These are phyloP conservation scores for Lepiota venenata DNA, from an alignment of 768 basidiomycete genomes.

Conservation along the genomic window DNA sequence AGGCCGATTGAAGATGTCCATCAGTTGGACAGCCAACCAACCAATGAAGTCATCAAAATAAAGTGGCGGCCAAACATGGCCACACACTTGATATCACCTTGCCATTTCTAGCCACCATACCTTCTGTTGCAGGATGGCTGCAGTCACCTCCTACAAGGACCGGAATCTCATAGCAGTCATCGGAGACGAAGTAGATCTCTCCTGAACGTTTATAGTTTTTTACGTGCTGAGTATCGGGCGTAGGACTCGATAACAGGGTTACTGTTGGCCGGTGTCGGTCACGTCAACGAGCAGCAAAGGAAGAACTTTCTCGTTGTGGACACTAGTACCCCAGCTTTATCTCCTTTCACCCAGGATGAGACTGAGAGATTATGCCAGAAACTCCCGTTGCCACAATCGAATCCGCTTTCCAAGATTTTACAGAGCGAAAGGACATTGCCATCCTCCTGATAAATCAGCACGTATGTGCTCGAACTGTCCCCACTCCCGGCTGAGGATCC, in stretches of 20 bases:
- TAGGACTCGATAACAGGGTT: slow-evolving; percentile 98
- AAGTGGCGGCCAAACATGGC: slow-evolving; percentile 7
- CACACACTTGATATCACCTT: slow-evolving; percentile 4
- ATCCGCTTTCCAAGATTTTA: slow-evolving; percentile 90
- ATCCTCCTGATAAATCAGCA: slow-evolving; percentile 98
- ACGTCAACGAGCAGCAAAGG: slow-evolving; percentile 85
- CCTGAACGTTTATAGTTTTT: background rate
- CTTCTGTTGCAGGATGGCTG: slow-evolving; percentile 37
- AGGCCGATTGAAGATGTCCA: slow-evolving; percentile 71
- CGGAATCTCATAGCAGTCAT: slow-evolving; percentile 92
- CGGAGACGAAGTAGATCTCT: slow-evolving; percentile 85
- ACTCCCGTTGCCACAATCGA: slow-evolving; percentile 91
- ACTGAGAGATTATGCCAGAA: slow-evolving; percentile 44
- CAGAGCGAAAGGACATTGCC: slow-evolving; percentile 91
- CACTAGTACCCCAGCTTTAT: slow-evolving; percentile 59
- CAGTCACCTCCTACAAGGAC: slow-evolving; percentile 64
- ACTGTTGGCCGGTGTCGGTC: slow-evolving; percentile 91
- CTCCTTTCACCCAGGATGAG: background rate
- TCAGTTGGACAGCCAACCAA: slow-evolving; percentile 17
- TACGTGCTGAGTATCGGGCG: slow-evolving; percentile 12
- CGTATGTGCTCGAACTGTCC: slow-evolving; percentile 43
- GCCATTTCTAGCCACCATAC: slow-evolving; percentile 3
- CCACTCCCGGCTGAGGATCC: slow-evolving; percentile 2
- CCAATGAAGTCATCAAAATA: slow-evolving; percentile 5
- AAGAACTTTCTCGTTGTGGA: slow-evolving; percentile 99